A percentile compares a stretch with the other conserved stretches of the same genome.
Conservation (phyloP, 2,329 filamentous ascomycete species). For the Fusarium neocosmosporiellum region DNA sequence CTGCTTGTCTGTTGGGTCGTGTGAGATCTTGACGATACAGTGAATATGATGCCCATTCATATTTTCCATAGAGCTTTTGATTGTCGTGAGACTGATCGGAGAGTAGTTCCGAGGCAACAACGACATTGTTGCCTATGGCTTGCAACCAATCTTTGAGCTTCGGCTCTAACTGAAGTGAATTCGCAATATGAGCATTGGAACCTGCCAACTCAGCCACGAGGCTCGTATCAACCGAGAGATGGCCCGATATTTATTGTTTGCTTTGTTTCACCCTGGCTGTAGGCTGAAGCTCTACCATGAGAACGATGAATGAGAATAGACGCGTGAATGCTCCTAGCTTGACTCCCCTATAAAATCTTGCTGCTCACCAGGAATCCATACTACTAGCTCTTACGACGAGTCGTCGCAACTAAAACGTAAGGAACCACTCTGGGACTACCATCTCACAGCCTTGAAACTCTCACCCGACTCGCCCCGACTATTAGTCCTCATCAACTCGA, state of each 20-base stretch:
- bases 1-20: not conserved
- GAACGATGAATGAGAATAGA: not conserved
- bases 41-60: not conserved
- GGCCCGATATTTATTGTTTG: not conserved
- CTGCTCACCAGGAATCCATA: not conserved
- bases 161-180: not conserved
- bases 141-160: not conserved
- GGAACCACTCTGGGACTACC: not conserved
- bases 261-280: not conserved
- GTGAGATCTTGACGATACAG: not conserved
- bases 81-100: too few relatives aligned
- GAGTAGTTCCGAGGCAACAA: not conserved
- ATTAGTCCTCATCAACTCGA: not conserved
- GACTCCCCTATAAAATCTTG: not conserved
- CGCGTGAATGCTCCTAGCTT: not conserved
- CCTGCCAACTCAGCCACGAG: not conserved
- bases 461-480: not conserved
- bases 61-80: too few relatives aligned
- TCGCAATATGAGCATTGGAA: not conserved
- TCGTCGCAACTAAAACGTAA: not conserved
- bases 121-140: not conserved
- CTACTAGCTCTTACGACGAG: not conserved
- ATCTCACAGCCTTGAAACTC: not conserved
- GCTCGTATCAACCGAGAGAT: not conserved
- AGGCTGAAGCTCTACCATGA: not conserved